Percentiles rank a stretch among this genome's conserved stretches.
phyloP scores from a whole-genome alignment of 2,329 filamentous ascomycete species.

The Whalleya microplaca region DNA sequence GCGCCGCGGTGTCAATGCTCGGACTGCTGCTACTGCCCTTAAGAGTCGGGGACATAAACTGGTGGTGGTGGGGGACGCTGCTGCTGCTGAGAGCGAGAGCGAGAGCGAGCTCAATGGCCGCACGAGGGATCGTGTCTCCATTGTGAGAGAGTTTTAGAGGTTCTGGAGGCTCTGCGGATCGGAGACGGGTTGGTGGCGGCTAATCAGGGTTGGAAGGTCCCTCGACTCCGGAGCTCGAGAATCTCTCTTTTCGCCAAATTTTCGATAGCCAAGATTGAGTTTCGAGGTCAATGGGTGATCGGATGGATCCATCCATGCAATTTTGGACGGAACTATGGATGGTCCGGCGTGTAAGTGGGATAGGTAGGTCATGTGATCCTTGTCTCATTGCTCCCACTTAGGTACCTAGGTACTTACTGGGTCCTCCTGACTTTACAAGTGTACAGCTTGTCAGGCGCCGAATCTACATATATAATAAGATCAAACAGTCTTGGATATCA shows the following conservation, averaged over 20 bases:
- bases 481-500: too few species aligned
- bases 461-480: too few species aligned
- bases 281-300: not conserved
- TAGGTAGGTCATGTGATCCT: slow-evolving; percentile 7
- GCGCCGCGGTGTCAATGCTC: slow-evolving; percentile 41
- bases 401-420: not conserved
- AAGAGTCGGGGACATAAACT: not conserved
- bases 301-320: slow-evolving; percentile 4
- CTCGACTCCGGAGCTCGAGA: slow-evolving; percentile 8
- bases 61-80: slow-evolving; percentile 3
- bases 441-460: too few species aligned
- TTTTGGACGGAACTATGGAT: slow-evolving; percentile 20
- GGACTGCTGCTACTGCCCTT: slow-evolving; percentile 4
- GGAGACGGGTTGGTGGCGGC: not conserved
- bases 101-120: slow-evolving; percentile 24
- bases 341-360: slow-evolving; percentile 10
- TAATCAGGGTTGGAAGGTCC: not conserved
- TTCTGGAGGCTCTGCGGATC: not conserved
- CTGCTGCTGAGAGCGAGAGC: too few species aligned
- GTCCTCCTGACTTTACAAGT: not conserved
- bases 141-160: slow-evolving; percentile 9
- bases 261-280: slow-evolving; percentile 5
- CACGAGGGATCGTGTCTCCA: slow-evolving; percentile 34
- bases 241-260: slow-evolving; percentile 2
- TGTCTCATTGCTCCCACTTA: slow-evolving; percentile 6